Base-by-base conservation (phyloP, 2,329 filamentous ascomycete species). In the Monilinia fructigena region DNA sequence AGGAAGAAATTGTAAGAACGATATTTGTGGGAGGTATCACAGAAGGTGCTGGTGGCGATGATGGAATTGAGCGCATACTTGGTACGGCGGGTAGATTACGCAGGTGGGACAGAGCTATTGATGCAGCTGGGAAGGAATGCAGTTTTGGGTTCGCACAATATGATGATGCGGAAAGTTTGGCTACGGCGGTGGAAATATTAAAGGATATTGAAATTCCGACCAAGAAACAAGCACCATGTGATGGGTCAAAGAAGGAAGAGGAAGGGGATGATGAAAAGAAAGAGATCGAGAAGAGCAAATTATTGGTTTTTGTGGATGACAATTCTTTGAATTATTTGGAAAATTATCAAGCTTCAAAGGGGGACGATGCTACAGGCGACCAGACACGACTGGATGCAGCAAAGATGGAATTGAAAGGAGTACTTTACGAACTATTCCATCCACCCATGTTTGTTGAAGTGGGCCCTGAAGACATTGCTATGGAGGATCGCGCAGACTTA, bases 101-200 rank as follows among this genome's bases (percentile, higher is more conserved):
- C 70, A 88, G 92, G 73, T 99, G 93, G 93, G 93, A 93, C 70
- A 83, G 92, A 68, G 89, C 88, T 45, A 87, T 91, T 76, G 87
- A 89, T 50, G 59, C 81, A n/a, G 88, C 92, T 71, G 87, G 90
- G 71, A 95, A 94, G 79, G 88, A 88, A 66, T 89, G 89, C 78
- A 89, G 89, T 70, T 98, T 98, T 81, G 95, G 94, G 18, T 98
- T 99, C 79, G 95, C 94, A 68, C 91, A 97, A 78, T 99, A 91
- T 78, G 94, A 97, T 70, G 93, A 98, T 77, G 87, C 89, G 31
- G 91, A 97, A 77, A 94, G 93, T 71, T 82, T 99, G 72, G 88
- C 89, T 76, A 89, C 89, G 55, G 95, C 94, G 54, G 87, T 93
- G 65, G 92, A 96, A 77, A 86, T 97, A 66, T 85, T 97, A 73